Conservation (phyloP, 23 red algal species). For the Gracilaria gracilis region DNA sequence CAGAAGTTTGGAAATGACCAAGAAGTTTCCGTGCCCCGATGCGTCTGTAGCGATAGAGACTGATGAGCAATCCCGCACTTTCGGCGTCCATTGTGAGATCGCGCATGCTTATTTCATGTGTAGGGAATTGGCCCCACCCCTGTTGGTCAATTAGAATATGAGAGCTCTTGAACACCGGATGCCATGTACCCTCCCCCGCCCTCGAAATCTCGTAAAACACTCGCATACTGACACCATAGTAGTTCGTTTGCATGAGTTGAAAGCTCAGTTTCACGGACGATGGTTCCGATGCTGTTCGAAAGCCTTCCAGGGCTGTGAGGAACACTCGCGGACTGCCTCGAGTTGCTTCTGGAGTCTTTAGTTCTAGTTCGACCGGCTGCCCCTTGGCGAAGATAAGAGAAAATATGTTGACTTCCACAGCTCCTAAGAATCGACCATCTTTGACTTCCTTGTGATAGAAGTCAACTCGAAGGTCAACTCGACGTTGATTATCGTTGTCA, state of each 20-base stretch:
- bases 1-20: constrained; percentile 56
- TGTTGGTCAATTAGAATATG: constrained; percentile 51
- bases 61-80: constrained; percentile 47
- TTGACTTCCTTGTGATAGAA: constrained; percentile 61
- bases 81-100: constrained; percentile 59
- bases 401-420: constrained; percentile 46
- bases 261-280: constrained; percentile 38
- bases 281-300: neutral
- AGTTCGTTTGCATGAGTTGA: constrained; percentile 66
- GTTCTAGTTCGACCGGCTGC: constrained; percentile 54
- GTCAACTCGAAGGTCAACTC: constrained; percentile 43
- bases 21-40: constrained; percentile 50
- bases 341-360: constrained; percentile 40
- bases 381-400: constrained; percentile 47
- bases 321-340: constrained; percentile 54
- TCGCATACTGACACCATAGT: constrained; percentile 59
- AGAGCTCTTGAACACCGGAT: constrained; percentile 63
- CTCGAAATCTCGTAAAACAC: constrained; percentile 70
- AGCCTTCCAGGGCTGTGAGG: constrained; percentile 55
- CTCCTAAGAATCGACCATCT: constrained; percentile 47
- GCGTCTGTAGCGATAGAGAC: constrained; percentile 45
- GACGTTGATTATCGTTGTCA: constrained; percentile 65
- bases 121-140: constrained; percentile 63
- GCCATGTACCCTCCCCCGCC: constrained; percentile 37
- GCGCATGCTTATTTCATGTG: constrained; percentile 40